Evolutionary conservation across 129 eudicot species (phyloP).

Genomic region (Dittrichia graveolens): DNA sequence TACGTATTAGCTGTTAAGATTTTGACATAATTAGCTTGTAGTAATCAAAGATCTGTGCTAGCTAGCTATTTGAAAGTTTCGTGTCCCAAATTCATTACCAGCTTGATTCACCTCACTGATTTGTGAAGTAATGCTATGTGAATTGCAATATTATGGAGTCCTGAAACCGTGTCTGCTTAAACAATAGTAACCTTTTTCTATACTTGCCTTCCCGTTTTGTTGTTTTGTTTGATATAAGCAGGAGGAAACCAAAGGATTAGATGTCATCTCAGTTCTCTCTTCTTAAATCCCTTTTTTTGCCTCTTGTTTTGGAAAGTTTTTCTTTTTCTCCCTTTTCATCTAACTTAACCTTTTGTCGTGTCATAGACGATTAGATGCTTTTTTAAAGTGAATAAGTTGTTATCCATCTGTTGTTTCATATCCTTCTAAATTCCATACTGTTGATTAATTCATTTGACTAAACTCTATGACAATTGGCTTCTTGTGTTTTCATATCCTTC

Average conservation of each 20-base stretch:
- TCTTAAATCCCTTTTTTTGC: neutral
- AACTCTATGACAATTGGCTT: slow-evolving; percentile 3
- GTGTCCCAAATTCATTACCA: neutral
- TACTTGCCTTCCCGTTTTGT: neutral
- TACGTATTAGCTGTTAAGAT: slow-evolving; percentile 5
- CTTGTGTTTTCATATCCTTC: neutral
- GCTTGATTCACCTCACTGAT: neutral
- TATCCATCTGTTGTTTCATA: neutral
- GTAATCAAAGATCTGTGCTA: slow-evolving; percentile 1
- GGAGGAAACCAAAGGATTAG: neutral
- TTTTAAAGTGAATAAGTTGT: neutral
- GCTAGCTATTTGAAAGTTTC: slow-evolving; percentile 5
- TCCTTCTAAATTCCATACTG: neutral
- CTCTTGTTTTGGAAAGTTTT: neutral
- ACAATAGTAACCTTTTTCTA: neutral
- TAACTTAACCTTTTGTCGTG: too few species aligned
- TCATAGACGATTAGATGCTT: too few species aligned
- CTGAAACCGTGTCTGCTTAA: neutral
- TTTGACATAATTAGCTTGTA: slow-evolving; percentile 7
- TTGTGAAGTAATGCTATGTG: slow-evolving; percentile 15
- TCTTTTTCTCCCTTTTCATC: too few species aligned
- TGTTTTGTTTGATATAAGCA: neutral
- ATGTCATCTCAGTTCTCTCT: neutral
- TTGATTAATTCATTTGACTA: neutral
- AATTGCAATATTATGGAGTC: neutral